These are phyloP conservation scores for Microstegium vimineum DNA, from an alignment of 176 grass and related monocot genomes.

Conservation along the genomic window DNA sequence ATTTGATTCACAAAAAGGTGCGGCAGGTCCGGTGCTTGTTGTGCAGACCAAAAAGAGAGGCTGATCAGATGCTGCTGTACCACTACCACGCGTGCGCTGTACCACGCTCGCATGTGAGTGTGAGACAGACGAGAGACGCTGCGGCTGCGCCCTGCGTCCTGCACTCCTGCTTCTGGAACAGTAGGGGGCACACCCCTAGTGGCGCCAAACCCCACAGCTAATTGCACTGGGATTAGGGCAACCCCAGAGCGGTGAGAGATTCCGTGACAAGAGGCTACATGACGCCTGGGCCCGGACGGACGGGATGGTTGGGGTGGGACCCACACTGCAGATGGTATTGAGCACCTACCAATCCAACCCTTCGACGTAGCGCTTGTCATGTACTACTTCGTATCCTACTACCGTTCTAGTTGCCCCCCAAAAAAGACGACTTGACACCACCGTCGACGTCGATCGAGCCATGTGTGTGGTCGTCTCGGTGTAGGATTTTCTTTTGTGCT, in stretches of 20 bases:
- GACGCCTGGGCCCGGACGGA: conserved; percentile 17
- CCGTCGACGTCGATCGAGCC: conserved; percentile 24
- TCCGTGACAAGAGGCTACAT: conserved; percentile 50
- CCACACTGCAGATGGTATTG: neutral
- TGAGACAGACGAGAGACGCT: neutral
- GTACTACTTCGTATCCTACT: neutral
- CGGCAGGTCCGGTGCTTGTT: neutral
- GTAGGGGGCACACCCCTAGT: neutral
- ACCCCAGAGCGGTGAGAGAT: neutral
- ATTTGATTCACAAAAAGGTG: neutral
- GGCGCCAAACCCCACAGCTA: conserved; percentile 23
- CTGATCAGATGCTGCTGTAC: neutral
- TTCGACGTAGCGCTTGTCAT: conserved; percentile 37
- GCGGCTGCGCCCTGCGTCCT: conserved; percentile 1
- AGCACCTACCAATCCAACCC: conserved; percentile 24
- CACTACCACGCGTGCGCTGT: neutral
- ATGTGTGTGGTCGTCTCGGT: neutral
- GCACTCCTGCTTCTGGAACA: conserved; percentile 33
- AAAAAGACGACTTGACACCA: neutral
- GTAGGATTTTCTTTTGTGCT: neutral
- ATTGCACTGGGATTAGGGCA: conserved; percentile 17
- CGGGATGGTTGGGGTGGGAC: neutral
- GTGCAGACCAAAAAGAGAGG: neutral
- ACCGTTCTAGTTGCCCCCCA: neutral
- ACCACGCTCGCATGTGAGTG: conserved; percentile 23